These are phyloP conservation scores for Mycena galopus DNA, from an alignment of 768 basidiomycete genomes.

Conservation along the genomic window DNA sequence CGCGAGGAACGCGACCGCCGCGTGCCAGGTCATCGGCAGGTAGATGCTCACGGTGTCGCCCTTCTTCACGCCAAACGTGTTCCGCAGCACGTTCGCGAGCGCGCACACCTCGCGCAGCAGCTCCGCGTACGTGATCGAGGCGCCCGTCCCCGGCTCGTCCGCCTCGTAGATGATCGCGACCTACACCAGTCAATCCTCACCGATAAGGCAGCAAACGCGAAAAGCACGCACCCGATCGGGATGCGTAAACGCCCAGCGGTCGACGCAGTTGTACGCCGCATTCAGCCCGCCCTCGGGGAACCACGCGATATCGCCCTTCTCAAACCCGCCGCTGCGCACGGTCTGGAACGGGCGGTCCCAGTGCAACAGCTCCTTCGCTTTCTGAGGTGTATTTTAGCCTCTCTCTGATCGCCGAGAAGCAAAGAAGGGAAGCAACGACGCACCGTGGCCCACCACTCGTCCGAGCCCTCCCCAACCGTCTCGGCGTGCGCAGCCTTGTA, in stretches of 20 bases:
- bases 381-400: conserved; percentile 51
- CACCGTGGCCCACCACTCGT: conserved; percentile 92
- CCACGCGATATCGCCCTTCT: conserved; percentile 91
- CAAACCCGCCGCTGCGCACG: conserved; percentile 86
- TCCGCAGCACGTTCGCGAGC: conserved; percentile 92
- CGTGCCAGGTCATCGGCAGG: conserved; percentile 95
- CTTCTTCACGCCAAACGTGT: conserved; percentile 87
- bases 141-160: conserved; percentile 89
- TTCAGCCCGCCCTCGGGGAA: conserved; percentile 96
- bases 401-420: neutral
- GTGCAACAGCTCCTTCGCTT: conserved; percentile 81
- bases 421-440: too few relatives aligned
- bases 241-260: conserved; percentile 93
- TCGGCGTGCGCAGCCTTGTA: conserved; percentile 76
- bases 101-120: conserved; percentile 91
- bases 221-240: conserved; percentile 75
- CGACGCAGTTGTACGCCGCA: conserved; percentile 97
- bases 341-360: conserved; percentile 94
- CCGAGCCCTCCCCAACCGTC: conserved; percentile 82
- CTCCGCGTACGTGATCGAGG: conserved; percentile 83
- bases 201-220: too few relatives aligned
- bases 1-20: conserved; percentile 97
- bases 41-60: conserved; percentile 96
- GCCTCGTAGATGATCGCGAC: conserved; percentile 98
- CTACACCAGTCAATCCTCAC: conserved; percentile 52